Evolutionary conservation across 2,329 filamentous ascomycete species (phyloP).

Genomic region (Penicillium polonicum): DNA sequence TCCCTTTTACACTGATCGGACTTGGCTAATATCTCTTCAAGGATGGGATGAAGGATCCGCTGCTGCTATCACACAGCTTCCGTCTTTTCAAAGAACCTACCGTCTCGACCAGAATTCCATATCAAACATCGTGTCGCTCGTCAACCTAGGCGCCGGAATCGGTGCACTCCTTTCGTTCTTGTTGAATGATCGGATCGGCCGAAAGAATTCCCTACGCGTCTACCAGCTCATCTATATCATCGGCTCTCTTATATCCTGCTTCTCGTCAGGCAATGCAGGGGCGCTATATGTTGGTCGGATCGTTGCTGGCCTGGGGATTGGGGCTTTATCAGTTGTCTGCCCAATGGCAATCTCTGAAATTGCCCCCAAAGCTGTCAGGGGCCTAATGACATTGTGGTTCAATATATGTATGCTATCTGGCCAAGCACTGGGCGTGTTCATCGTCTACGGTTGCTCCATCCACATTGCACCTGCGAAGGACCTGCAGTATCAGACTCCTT

Average conservation of each 20-base stretch:
- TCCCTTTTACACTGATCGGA: not conserved
- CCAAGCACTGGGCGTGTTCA: constrained; percentile 35
- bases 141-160: constrained; percentile 34
- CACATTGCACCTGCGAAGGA: constrained; percentile 26
- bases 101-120: constrained; percentile 1
- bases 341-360: constrained; percentile 44
- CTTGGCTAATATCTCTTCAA: not conserved
- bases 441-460: constrained; percentile 36
- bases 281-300: constrained; percentile 41
- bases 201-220: constrained; percentile 42
- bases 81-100: not conserved
- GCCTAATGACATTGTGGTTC: constrained; percentile 42
- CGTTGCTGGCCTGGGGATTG: constrained; percentile 42
- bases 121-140: constrained; percentile 41
- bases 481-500: constrained; percentile 38
- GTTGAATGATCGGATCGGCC: constrained; percentile 42
- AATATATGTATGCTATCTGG: constrained; percentile 39
- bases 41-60: constrained; percentile 9
- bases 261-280: constrained; percentile 15
- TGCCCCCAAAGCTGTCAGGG: constrained; percentile 42
- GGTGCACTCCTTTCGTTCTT: constrained; percentile 40
- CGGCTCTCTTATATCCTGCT: constrained; percentile 24
- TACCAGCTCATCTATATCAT: constrained; percentile 34
- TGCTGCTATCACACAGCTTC: constrained; percentile 4
- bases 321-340: constrained; percentile 40